Evolutionary conservation across 352 stramenopile species (phyloP).

Genomic region (Thalassiosira gravida): DNA sequence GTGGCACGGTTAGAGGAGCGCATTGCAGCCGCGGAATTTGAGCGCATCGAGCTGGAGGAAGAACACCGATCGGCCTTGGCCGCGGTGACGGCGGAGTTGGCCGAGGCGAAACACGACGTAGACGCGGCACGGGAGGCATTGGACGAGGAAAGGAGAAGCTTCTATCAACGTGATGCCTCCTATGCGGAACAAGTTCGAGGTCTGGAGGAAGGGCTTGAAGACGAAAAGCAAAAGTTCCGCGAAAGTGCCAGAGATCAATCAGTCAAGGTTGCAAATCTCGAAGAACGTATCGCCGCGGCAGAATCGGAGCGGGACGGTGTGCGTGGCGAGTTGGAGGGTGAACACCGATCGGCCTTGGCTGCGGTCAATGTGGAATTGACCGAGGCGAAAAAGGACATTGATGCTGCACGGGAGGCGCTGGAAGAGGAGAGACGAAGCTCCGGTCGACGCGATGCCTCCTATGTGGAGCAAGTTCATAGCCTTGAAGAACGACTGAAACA

Average conservation of each 20-base stretch:
- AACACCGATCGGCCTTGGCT: background rate
- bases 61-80: background rate
- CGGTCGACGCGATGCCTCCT: too few species aligned
- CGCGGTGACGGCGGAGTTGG: slow-evolving; percentile 6
- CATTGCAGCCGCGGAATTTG: slow-evolving; percentile 14
- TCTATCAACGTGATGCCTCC: slow-evolving; percentile 11
- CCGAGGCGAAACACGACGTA: slow-evolving; percentile 20
- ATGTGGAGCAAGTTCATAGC: too few species aligned
- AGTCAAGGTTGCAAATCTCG: slow-evolving; percentile 12
- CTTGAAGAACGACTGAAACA: slow-evolving; percentile 7
- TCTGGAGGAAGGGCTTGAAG: slow-evolving; percentile 16
- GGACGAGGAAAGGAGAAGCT: slow-evolving; percentile 19
- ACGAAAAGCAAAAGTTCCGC: slow-evolving; percentile 13
- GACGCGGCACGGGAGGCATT: slow-evolving; percentile 4
- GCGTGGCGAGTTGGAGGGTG: slow-evolving; percentile 26
- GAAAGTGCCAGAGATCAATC: slow-evolving; percentile 18
- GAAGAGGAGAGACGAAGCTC: too few species aligned
- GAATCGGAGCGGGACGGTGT: slow-evolving; percentile 24
- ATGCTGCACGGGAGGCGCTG: background rate
- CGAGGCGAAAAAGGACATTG: slow-evolving; percentile 1
- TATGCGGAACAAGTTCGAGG: slow-evolving; percentile 1
- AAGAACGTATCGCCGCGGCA: slow-evolving; percentile 7
- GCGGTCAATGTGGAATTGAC: background rate
- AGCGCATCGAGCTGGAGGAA: slow-evolving; percentile 10
- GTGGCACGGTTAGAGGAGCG: background rate